Conservation (phyloP, 768 basidiomycete genomes). For the Chalciporus pseudorubinellus region DNA sequence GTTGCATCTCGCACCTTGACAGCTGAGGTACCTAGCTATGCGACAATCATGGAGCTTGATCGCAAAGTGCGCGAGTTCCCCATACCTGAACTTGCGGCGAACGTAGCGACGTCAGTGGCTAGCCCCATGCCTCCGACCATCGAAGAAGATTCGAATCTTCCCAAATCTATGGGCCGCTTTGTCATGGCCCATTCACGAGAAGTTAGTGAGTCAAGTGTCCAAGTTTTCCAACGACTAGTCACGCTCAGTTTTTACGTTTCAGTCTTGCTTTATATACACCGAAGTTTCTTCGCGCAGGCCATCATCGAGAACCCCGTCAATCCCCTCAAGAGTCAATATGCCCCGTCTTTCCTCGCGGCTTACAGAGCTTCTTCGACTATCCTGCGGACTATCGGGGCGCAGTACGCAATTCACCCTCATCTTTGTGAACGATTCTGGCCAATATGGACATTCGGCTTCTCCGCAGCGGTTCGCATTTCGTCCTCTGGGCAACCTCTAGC, state of each 20-base stretch:
- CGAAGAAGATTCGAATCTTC: conserved; percentile 12
- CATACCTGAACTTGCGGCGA: conserved; percentile 45
- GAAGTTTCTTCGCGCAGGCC: conserved; percentile 69
- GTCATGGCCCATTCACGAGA: conserved; percentile 37
- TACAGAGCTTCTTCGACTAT: conserved; percentile 59
- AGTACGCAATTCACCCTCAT: conserved; percentile 46
- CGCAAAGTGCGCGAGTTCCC: conserved; percentile 65
- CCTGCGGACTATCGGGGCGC: conserved; percentile 47
- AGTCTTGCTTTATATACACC: conserved; percentile 65
- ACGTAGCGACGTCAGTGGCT: conserved; percentile 36
- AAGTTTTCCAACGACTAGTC: not conserved
- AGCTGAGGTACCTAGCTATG: conserved; percentile 60
- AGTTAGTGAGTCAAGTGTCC: conserved; percentile 30
- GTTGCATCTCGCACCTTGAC: conserved; percentile 60
- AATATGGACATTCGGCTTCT: conserved; percentile 61
- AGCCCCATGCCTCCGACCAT: conserved; percentile 12
- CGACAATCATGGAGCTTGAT: conserved; percentile 66
- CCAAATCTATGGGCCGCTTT: conserved; percentile 39
- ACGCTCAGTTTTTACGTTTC: not conserved
- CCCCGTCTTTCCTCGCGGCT: conserved; percentile 62
- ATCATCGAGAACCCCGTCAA: conserved; percentile 65
- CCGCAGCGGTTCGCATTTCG: conserved; percentile 43
- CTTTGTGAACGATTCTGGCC: conserved; percentile 56
- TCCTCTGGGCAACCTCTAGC: not conserved
- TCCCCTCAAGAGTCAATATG: conserved; percentile 63